Evolutionary conservation across 2,329 filamentous ascomycete species (phyloP).

Genomic region (Sphaerulina vaccinii): DNA sequence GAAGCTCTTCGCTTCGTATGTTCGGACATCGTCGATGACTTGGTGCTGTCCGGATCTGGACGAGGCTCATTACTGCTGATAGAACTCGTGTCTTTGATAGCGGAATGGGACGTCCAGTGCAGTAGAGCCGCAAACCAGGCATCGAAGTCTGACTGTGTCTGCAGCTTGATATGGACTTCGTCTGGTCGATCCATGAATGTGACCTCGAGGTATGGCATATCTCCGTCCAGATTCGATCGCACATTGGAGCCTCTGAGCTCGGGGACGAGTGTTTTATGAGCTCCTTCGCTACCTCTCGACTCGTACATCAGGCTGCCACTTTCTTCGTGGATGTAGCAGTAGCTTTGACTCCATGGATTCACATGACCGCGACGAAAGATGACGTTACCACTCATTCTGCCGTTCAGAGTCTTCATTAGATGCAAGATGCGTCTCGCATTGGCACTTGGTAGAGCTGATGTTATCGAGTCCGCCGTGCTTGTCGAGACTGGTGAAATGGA

Average conservation of each 20-base stretch:
- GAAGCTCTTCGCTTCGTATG: constrained; percentile 25
- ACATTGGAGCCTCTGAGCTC: constrained; percentile 75
- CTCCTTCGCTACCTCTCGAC: constrained; percentile 63
- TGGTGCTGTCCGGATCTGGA: constrained; percentile 22
- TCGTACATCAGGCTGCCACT: constrained; percentile 73
- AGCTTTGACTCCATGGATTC: constrained; percentile 67
- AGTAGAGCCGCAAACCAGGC: constrained; percentile 77
- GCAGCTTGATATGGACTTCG: constrained; percentile 65
- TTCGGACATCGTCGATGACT: constrained; percentile 20
- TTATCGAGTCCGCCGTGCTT: constrained; percentile 31
- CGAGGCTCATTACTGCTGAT: constrained; percentile 23
- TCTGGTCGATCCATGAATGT: constrained; percentile 55
- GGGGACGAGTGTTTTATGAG: constrained; percentile 66
- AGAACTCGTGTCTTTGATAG: constrained; percentile 20
- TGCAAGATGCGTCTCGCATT: constrained; percentile 67
- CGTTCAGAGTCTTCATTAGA: constrained; percentile 74
- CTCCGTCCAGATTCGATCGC: constrained; percentile 49
- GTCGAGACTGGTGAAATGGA: constrained; percentile 36
- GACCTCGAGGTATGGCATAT: constrained; percentile 52
- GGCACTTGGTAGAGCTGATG: constrained; percentile 43
- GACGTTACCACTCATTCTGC: constrained; percentile 75
- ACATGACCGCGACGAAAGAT: constrained; percentile 65
- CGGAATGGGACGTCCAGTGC: constrained; percentile 76
- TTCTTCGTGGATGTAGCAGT: constrained; percentile 75
- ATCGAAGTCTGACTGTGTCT: constrained; percentile 66